Conservation (phyloP, 1,284 basidiomycete genomes). For the Cryptococcus wingfieldii region DNA sequence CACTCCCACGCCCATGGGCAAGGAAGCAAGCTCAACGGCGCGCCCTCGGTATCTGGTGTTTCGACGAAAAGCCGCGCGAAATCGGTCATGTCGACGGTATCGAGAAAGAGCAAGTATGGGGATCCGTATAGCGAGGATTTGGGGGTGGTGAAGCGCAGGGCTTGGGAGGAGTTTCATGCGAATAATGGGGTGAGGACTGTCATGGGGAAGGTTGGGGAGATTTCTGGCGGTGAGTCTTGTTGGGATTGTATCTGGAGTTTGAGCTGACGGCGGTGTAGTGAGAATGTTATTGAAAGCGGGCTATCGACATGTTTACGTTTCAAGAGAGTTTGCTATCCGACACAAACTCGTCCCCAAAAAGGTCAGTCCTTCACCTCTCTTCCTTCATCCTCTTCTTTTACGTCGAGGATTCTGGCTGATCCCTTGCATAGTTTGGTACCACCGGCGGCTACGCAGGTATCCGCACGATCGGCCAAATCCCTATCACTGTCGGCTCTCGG, state of each 20-base stretch:
- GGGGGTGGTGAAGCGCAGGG: slow-evolving; percentile 33
- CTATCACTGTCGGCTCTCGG: slow-evolving; percentile 55
- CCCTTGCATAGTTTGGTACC: slow-evolving; percentile 25
- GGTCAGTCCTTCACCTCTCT: slow-evolving; percentile 17
- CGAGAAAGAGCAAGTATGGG: slow-evolving; percentile 39
- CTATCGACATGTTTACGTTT: slow-evolving; percentile 91
- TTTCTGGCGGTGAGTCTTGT: slow-evolving; percentile 62
- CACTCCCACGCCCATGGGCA: neutral
- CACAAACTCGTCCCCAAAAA: slow-evolving; percentile 79
- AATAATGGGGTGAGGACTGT: slow-evolving; percentile 93
- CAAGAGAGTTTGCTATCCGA: slow-evolving; percentile 82
- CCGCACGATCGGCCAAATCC: slow-evolving; percentile 67
- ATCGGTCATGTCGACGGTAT: slow-evolving; percentile 25
- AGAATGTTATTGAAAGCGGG: slow-evolving; percentile 92
- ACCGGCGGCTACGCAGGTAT: slow-evolving; percentile 47
- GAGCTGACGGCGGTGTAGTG: slow-evolving; percentile 52
- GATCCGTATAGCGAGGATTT: slow-evolving; percentile 43
- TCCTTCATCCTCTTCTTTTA: neutral
- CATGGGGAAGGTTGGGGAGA: slow-evolving; percentile 82
- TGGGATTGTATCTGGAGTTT: neutral
- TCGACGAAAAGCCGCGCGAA: slow-evolving; percentile 7
- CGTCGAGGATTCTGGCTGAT: slow-evolving; percentile 4
- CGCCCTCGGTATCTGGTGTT: slow-evolving; percentile 12
- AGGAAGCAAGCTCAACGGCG: slow-evolving; percentile 5
- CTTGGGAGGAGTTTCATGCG: slow-evolving; percentile 61